Percentiles rank a stretch among this genome's conserved stretches.
These are phyloP conservation scores for Phialophora chinensis DNA, from an alignment of 2,329 filamentous ascomycete species.

Conservation along the genomic window DNA sequence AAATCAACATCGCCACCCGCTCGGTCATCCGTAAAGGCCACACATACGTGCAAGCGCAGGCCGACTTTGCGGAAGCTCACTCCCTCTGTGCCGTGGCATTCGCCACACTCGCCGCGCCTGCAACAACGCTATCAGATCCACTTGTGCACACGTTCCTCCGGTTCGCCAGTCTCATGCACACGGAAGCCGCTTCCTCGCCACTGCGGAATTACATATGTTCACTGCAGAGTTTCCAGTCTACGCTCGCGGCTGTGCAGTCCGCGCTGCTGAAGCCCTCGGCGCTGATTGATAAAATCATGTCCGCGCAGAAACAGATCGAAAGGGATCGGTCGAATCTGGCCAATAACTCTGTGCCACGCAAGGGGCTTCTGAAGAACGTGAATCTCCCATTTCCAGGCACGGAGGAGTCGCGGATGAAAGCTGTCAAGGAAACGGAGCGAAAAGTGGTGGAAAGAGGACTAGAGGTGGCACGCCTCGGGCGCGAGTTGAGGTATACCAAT, in stretches of 20 bases:
- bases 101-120: slow-evolving; percentile 55
- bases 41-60: slow-evolving; percentile 68
- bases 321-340: slow-evolving; percentile 76
- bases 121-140: slow-evolving; percentile 68
- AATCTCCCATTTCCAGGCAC: slow-evolving; percentile 59
- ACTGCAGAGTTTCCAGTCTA: slow-evolving; percentile 80
- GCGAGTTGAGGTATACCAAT: slow-evolving; percentile 88
- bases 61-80: slow-evolving; percentile 54
- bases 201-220: slow-evolving; percentile 74
- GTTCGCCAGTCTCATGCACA: slow-evolving; percentile 69
- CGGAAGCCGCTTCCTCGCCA: slow-evolving; percentile 72
- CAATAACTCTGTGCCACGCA: slow-evolving; percentile 58
- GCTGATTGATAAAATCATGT: slow-evolving; percentile 77
- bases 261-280: slow-evolving; percentile 79
- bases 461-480: slow-evolving; percentile 75
- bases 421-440: slow-evolving; percentile 83
- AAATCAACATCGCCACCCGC: slow-evolving; percentile 81
- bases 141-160: slow-evolving; percentile 74
- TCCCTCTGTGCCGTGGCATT: slow-evolving; percentile 53
- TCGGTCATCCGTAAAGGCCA: slow-evolving; percentile 82
- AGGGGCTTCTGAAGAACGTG: slow-evolving; percentile 44
- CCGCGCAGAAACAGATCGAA: slow-evolving; percentile 76
- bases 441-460: slow-evolving; percentile 72
- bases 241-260: slow-evolving; percentile 78
- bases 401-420: slow-evolving; percentile 82